These are phyloP conservation scores for Solanum pimpinellifolium DNA, from an alignment of 257 asterid species.

Conservation along the genomic window DNA sequence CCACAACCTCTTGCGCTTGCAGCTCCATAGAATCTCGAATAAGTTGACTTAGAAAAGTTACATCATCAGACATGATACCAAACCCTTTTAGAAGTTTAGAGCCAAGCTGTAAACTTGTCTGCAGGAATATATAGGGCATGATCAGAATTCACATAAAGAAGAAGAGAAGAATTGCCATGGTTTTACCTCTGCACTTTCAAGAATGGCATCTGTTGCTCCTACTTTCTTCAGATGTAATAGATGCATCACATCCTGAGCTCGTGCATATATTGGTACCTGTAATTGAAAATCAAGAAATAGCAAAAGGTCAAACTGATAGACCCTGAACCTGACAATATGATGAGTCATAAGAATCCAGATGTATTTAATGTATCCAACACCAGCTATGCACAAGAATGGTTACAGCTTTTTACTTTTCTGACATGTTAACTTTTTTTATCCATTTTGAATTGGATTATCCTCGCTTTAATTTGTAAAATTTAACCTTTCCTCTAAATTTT, in stretches of 20 bases:
- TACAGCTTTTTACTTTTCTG: background rate
- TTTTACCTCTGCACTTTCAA: slow-evolving; percentile 87
- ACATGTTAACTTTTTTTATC: background rate
- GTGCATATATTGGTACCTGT: slow-evolving; percentile 87
- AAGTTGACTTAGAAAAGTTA: slow-evolving; percentile 59
- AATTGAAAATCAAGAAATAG: background rate
- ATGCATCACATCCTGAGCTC: slow-evolving; percentile 86
- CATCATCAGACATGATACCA: slow-evolving; percentile 95
- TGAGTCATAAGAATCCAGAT: background rate
- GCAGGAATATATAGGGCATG: slow-evolving; percentile 7
- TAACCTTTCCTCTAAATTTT: background rate
- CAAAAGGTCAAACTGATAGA: background rate
- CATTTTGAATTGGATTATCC: background rate
- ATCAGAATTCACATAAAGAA: slow-evolving; percentile 9
- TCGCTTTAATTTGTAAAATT: background rate
- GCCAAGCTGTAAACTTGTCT: slow-evolving; percentile 98
- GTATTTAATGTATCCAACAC: background rate
- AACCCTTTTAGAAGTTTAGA: slow-evolving; percentile 83
- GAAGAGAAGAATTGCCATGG: background rate
- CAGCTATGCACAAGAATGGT: background rate
- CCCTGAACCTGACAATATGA: background rate
- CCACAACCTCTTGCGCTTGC: slow-evolving; percentile 75
- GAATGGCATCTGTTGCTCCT: slow-evolving; percentile 94
- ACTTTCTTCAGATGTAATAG: slow-evolving; percentile 80
- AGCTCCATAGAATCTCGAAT: slow-evolving; percentile 85